phyloP scores from a whole-genome alignment of 352 stramenopile species.

The Globisporangium ultimum region DNA sequence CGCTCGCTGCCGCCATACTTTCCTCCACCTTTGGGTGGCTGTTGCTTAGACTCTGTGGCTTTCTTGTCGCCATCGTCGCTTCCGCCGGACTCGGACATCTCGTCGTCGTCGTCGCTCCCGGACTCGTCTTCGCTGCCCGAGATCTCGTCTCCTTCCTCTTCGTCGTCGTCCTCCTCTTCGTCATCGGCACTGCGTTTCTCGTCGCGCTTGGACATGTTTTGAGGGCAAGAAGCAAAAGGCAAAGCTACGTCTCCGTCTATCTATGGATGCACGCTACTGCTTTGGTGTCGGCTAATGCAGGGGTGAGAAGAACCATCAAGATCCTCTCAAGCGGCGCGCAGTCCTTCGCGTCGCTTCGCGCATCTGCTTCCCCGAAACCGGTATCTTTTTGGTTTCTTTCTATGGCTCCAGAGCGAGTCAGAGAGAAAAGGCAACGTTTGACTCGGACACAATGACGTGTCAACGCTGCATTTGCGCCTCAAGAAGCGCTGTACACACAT shows the following conservation, averaged over 20 bases:
- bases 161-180: constrained; percentile 43
- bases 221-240: background rate
- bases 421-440: background rate
- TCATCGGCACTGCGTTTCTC: constrained; percentile 43
- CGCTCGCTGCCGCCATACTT: constrained; percentile 46
- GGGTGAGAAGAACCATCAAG: background rate
- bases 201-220: constrained; percentile 57
- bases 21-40: constrained; percentile 7
- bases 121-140: constrained; percentile 34
- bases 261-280: background rate
- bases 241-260: background rate
- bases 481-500: no score
- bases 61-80: constrained; percentile 44
- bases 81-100: constrained; percentile 44
- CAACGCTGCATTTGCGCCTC: no score
- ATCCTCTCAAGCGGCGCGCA: background rate
- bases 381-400: background rate
- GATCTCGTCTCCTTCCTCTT: constrained; percentile 56
- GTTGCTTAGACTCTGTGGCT: constrained; percentile 11
- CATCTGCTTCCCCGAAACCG: background rate
- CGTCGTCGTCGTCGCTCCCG: constrained; percentile 58
- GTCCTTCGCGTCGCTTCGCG: background rate
- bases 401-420: background rate
- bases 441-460: background rate
- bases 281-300: background rate